A percentile compares a stretch with the other conserved stretches of the same genome.
Conservation (phyloP, 164 flowering plant genomes). For the Berberis thunbergii region DNA sequence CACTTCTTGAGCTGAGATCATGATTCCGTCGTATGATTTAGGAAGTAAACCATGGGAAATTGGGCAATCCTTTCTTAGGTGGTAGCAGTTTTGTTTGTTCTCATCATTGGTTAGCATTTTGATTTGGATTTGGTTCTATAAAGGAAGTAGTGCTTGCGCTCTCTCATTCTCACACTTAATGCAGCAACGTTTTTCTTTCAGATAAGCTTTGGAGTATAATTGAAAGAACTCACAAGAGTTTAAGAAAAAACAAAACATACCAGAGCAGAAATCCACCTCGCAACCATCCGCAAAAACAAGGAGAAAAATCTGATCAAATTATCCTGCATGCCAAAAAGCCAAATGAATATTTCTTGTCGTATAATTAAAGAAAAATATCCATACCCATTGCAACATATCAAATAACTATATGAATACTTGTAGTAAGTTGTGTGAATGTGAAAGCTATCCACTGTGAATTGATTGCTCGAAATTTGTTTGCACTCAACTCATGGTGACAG, state of each 20-base stretch:
- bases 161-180: not conserved
- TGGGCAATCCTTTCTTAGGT: too few species aligned
- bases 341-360: not conserved
- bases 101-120: too few species aligned
- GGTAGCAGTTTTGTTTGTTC: too few species aligned
- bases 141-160: not conserved
- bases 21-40: too few species aligned
- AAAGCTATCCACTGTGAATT: too few species aligned
- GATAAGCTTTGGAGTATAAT: not conserved
- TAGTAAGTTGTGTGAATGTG: too few species aligned
- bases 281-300: not conserved
- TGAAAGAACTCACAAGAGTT: not conserved
- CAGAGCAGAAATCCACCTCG: not conserved
- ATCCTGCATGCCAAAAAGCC: conserved; percentile 4
- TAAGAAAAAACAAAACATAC: conserved; percentile 1
- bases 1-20: too few species aligned
- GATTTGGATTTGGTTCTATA: too few species aligned
- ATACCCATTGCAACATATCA: not conserved
- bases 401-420: too few species aligned
- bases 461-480: too few species aligned
- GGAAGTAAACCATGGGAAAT: too few species aligned
- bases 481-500: too few species aligned
- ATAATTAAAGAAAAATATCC: not conserved
- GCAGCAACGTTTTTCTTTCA: not conserved
- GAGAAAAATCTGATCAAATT: not conserved